These are phyloP conservation scores for Penicillium sp. DNA, from an alignment of 2,329 filamentous ascomycete species.

Conservation along the genomic window DNA sequence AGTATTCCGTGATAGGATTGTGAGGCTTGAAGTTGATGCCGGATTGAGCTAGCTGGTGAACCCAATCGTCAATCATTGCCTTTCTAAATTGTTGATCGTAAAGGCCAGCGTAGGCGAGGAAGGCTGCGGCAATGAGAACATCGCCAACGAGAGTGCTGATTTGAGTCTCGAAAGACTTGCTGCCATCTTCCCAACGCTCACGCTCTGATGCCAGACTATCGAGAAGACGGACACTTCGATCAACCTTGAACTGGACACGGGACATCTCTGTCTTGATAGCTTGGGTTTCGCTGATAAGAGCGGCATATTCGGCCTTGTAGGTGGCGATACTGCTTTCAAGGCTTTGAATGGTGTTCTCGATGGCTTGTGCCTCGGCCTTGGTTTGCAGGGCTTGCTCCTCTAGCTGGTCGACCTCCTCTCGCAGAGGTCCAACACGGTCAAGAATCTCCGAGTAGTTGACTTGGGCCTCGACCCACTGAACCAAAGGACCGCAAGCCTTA, in stretches of 20 bases:
- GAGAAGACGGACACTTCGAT: slow-evolving; percentile 88
- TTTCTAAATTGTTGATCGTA: slow-evolving; percentile 99
- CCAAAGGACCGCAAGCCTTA: slow-evolving; percentile 92
- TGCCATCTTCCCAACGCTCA: slow-evolving; percentile 91
- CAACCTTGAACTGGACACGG: slow-evolving; percentile 95
- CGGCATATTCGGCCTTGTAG: slow-evolving; percentile 95
- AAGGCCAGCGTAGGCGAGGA: slow-evolving; percentile 92
- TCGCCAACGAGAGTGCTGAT: slow-evolving; percentile 96
- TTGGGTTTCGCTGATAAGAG: slow-evolving; percentile 93
- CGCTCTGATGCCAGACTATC: slow-evolving; percentile 94
- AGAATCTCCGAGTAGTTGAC: slow-evolving; percentile 98
- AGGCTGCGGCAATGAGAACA: slow-evolving; percentile 92
- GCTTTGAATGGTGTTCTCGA: slow-evolving; percentile 78
- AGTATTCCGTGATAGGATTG: slow-evolving; percentile 92
- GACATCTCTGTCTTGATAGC: slow-evolving; percentile 97
- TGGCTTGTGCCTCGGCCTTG: slow-evolving; percentile 87
- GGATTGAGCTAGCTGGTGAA: slow-evolving; percentile 88
- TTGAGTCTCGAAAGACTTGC: slow-evolving; percentile 96
- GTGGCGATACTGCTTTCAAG: slow-evolving; percentile 88
- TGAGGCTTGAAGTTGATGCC: slow-evolving; percentile 89
- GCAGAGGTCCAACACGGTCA: slow-evolving; percentile 85
- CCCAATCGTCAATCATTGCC: slow-evolving; percentile 96
- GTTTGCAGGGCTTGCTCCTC: slow-evolving; percentile 88
- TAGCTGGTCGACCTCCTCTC: slow-evolving; percentile 81
- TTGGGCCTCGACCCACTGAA: slow-evolving; percentile 95